Percentiles rank a stretch among this genome's conserved stretches.
These are phyloP conservation scores for Zymoseptoria tritici DNA, from an alignment of 2,329 filamentous ascomycete genomes.

Conservation along the genomic window DNA sequence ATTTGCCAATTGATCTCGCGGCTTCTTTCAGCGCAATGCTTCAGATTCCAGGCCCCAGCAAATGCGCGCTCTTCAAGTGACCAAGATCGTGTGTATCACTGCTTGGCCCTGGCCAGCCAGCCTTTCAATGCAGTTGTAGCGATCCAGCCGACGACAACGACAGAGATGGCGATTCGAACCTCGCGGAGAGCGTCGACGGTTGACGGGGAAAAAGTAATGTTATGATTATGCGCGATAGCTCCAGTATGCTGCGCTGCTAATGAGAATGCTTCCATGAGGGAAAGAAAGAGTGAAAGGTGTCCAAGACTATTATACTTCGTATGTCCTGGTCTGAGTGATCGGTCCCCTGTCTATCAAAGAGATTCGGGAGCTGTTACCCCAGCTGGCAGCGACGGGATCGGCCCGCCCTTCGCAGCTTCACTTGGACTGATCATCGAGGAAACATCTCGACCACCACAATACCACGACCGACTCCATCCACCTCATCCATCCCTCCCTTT, in stretches of 20 bases:
- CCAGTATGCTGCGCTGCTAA: constrained; percentile 29
- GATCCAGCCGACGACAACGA: constrained; percentile 36
- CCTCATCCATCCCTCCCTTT: not conserved
- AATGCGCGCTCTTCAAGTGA: not conserved
- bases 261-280: constrained; percentile 28
- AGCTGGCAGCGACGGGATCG: not conserved
- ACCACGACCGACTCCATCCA: not conserved
- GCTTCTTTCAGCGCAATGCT: not conserved
- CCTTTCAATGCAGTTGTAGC: constrained; percentile 21
- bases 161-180: constrained; percentile 43
- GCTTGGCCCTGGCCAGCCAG: constrained; percentile 12
- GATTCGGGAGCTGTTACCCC: not conserved
- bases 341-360: not conserved
- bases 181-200: constrained; percentile 44
- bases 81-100: not conserved
- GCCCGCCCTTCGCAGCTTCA: not conserved
- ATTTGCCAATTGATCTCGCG: not conserved
- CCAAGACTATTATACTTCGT: not conserved
- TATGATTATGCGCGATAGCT: constrained; percentile 40
- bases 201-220: constrained; percentile 45
- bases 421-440: not conserved
- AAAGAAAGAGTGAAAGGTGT: not conserved
- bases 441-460: not conserved
- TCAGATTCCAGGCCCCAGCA: not conserved
- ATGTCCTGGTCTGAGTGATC: not conserved